Evolutionary conservation across 2,329 filamentous ascomycete genomes (phyloP), one percentile per base, ranked within the genome.

Genomic region (Penicillium italicum): DNA sequence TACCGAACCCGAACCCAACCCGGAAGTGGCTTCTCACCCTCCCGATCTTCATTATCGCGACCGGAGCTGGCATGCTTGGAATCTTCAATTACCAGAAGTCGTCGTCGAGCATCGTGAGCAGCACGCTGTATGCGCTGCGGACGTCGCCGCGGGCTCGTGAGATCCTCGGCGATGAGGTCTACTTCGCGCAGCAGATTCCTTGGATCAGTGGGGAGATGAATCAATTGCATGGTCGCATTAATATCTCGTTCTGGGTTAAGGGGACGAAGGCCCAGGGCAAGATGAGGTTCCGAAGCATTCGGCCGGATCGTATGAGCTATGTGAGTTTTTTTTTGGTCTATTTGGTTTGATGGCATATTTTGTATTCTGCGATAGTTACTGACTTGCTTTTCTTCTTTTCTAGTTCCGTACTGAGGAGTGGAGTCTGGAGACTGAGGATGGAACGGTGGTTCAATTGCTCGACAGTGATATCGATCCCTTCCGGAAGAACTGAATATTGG

Each of bases 31-130:
- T 80, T 53, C 83, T 83, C 65, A 91, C 90, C 1, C 75, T 96
- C 33, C 93, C 93, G 51, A 77, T 96, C 71, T 97, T 97, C 81
- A 72, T 88, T 50, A 74, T 83, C 60, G 79, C 90, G 60, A 85
- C 96, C 65, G 82, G 84, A 46, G 80, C 82, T 53, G 88, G 87
- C 63, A 86, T 87, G 62, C 78, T 95, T 57, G 90, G 88, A 64
- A 97, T 99, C 75, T 97, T 99, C 88, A 99, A 99, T 82, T 97
- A 99, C 83, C 93, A 99, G 74, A 97, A 97, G 75, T 85, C 87
- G 55, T 91, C 89, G n/a, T 91, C 86, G 26, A 89, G 89, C 52
- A 84, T 93, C 30, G 89, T 97, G n/a, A 85, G 85, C 53, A 90
- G 89, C 53, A 94, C 91, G 5, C 83, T 99, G 28, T 99, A 97